A percentile compares a stretch with the other conserved stretches of the same genome.
Conservation (phyloP, 306 rosid genomes). For the Sphenostylis stenocarpa region DNA sequence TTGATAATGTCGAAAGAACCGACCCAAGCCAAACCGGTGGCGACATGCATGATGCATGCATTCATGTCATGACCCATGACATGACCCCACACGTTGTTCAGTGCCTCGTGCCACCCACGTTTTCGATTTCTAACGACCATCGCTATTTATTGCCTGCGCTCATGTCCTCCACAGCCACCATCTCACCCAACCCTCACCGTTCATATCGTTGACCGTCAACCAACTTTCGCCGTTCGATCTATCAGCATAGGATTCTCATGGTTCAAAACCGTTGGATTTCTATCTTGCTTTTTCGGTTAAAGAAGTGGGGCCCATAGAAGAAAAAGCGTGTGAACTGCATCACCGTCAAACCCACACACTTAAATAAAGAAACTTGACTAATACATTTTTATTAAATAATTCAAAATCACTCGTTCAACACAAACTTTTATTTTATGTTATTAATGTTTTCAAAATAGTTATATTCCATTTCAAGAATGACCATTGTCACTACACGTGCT, state of each 20-base stretch:
- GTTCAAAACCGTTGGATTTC: conserved; percentile 9
- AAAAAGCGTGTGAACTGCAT: not conserved
- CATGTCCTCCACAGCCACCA: not conserved
- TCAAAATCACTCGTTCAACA: not conserved
- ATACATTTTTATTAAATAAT: not conserved
- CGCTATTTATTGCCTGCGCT: not conserved
- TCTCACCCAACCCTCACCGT: not conserved
- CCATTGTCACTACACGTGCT: not conserved
- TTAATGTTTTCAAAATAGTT: not conserved
- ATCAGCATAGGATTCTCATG: conserved; percentile 13
- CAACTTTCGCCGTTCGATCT: not conserved
- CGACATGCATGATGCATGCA: conserved; percentile 23
- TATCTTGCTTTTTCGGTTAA: not conserved
- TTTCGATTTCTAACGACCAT: not conserved
- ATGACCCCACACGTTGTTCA: conserved; percentile 23
- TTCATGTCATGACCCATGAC: conserved; percentile 13
- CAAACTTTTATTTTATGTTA: not conserved
- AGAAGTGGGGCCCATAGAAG: conserved; percentile 13
- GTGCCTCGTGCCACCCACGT: conserved; percentile 5
- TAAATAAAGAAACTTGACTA: not conserved
- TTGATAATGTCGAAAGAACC: not conserved
- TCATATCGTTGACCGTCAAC: not conserved
- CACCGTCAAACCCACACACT: not conserved
- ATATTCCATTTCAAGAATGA: not conserved
- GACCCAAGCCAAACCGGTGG: not conserved